Base-by-base conservation (phyloP, 352 stramenopile species). In the Phytophthora cajani region DNA sequence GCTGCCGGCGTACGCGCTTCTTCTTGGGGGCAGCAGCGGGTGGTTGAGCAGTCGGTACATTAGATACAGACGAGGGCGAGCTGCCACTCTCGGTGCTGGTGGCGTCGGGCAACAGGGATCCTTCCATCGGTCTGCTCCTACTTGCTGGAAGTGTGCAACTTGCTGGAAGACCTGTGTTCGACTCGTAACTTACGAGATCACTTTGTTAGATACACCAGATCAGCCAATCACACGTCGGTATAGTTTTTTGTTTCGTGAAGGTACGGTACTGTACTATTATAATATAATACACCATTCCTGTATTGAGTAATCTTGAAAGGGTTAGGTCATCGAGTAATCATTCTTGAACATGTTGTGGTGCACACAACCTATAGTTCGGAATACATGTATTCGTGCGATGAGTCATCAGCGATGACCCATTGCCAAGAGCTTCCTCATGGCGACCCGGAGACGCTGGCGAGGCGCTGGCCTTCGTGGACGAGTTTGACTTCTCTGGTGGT, bases 1-100 rank as follows among this genome's bases (percentile, higher is more conserved):
- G 69, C 56, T 82, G 72, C 9, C 75, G 58, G 17, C 73, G 52
- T 40, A 80, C 69, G 52, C 73, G 73, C 57, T 80, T 80, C 58
- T 78, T 75, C 59, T 75, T 75, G 23, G 62, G 49, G 2, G 33
- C 36, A 2, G 60, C 1, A 14, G 42, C 17, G 0, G n/a, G 23
- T 25, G 33, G 23, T 42, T 47, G 38, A 21, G 8, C 11, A 27
- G 0, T 47, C 21, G 21, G 11, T 2, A 23, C 25, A 14, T 19
- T 60, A 30, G 44, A 25, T 14, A 17, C 12, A 11, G 32, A 47
- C 16, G 44, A 9, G 8, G 68, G 68, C 56, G 68, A 67, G 50
- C n/a, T 67, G 55, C 54, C 49, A 49, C 47, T 36, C 21, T 71
- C 62, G 7, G 40, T 58, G 33, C 55, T 71, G 38, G 62, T 62